Evolutionary conservation across 2,329 filamentous ascomycete species (phyloP), one percentile per base, ranked within the genome.

Genomic region (Colletotrichum zoysiae): DNA sequence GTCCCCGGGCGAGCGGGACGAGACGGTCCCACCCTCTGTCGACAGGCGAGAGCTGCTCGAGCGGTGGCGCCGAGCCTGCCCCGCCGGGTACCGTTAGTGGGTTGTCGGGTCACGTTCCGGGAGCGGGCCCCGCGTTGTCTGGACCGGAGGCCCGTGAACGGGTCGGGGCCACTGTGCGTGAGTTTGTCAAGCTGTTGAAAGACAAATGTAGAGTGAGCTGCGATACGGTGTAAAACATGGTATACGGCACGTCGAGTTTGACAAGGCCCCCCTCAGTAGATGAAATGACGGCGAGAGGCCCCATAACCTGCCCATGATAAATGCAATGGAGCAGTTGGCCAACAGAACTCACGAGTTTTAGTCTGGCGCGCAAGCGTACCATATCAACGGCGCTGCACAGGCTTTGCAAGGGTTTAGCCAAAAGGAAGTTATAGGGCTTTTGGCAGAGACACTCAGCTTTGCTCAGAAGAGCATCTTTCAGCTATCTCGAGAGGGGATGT

Each of bases 1-100:
- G n/a, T n/a, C 94, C 42, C 88, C 90, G 67, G 91, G 90, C 1
- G 90, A 84, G 6, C 80, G 85, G 46, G 93, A 95, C 78, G 89
- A 93, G 78, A 89, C 85, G 77, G 86, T 93, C 1, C 89, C 91
- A 0, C 68, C 76, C 1, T 78, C 75, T 1, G 82, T 93, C 18
- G 87, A 93, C 77, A 89, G 90, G 76, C 80, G 81, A 33, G 84
- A 77, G 2, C 79, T 93, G 73, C 81, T 93, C 65, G 79, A 83
- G 65, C 85, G 82, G 64, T 95, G 91, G 88, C 83, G 79, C 70
- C 74, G 76, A 0, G 80, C 84, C 5, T 87, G 82, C 67, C 67
- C 76, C 80, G 2, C 76, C 42, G 9, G 60, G 55, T 11, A 60
- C 85, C 16, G 84, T 84, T n/a, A 89, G 87, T 75, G 76, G 81